phyloP scores from a whole-genome alignment of 495 filamentous ascomycete genomes.

The Neurospora tetraspora region DNA sequence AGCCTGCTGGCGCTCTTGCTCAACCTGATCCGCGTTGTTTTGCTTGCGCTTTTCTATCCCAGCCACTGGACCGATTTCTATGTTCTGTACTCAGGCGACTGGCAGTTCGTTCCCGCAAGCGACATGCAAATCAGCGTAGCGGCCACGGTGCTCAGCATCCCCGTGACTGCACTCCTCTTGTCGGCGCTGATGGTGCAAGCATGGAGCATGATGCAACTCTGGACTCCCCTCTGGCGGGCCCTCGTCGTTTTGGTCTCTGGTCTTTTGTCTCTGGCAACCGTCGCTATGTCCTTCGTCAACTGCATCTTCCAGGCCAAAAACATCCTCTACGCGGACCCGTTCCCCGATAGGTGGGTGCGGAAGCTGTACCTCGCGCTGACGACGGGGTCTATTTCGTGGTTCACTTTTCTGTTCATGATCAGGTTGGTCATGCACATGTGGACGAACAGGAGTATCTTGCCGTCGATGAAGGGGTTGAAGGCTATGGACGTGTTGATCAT shows the following conservation, averaged over 20 bases:
- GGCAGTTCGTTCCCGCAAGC: conserved; percentile 32
- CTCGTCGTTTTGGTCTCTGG: conserved; percentile 40
- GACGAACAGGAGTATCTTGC: conserved; percentile 21
- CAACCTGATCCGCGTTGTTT: conserved; percentile 50
- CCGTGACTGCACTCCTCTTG: conserved; percentile 53
- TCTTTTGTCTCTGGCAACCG: conserved; percentile 41
- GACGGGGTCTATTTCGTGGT: conserved; percentile 62
- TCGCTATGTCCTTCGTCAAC: conserved; percentile 51
- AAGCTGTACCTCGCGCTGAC: conserved; percentile 43
- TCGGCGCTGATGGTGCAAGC: conserved; percentile 65
- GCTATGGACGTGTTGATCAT: conserved; percentile 31
- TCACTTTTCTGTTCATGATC: conserved; percentile 58
- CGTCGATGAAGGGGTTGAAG: conserved; percentile 14
- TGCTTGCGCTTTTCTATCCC: conserved; percentile 49
- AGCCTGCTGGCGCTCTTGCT: conserved; percentile 26
- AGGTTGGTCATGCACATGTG: conserved; percentile 50
- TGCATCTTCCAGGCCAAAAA: conserved; percentile 44
- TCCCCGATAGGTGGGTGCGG: conserved; percentile 34
- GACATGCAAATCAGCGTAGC: conserved; percentile 44
- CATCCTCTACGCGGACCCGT: conserved; percentile 30
- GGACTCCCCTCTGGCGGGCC: conserved; percentile 23
- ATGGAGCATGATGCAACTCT: conserved; percentile 49
- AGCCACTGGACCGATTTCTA: conserved; percentile 50
- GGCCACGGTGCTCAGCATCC: conserved; percentile 41
- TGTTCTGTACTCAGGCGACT: conserved; percentile 47